phyloP scores from a whole-genome alignment of 1,284 basidiomycete genomes.

The Psilocybe mexicana region DNA sequence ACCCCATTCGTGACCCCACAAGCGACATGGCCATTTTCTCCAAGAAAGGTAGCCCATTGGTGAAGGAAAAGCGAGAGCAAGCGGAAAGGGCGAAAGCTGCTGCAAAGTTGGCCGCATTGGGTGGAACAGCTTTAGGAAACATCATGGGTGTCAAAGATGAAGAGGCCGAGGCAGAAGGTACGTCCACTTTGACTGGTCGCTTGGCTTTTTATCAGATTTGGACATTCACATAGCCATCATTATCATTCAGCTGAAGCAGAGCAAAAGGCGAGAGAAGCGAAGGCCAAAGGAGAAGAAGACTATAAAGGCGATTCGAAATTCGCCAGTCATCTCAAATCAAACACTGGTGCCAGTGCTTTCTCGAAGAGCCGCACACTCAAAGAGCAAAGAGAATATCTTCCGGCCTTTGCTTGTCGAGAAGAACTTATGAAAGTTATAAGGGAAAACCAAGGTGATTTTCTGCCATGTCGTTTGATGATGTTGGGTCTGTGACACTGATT shows the following conservation, averaged over 20 bases:
- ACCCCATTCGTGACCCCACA: slow-evolving; percentile 91
- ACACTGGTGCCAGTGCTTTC: slow-evolving; percentile 81
- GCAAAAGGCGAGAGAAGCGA: slow-evolving; percentile 51
- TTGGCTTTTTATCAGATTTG: slow-evolving; percentile 47
- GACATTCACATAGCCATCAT: slow-evolving; percentile 71
- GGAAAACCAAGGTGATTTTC: slow-evolving; percentile 86
- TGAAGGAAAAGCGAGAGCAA: slow-evolving; percentile 94
- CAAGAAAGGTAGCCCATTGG: slow-evolving; percentile 92
- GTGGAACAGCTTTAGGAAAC: slow-evolving; percentile 93
- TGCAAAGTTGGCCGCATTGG: slow-evolving; percentile 90
- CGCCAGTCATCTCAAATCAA: slow-evolving; percentile 84
- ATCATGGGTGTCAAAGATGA: slow-evolving; percentile 98
- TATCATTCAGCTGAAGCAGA: slow-evolving; percentile 61
- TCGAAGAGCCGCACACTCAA: slow-evolving; percentile 84
- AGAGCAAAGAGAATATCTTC: slow-evolving; percentile 95
- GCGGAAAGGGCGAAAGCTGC: slow-evolving; percentile 95
- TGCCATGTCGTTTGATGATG: background rate
- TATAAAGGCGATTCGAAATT: slow-evolving; percentile 97
- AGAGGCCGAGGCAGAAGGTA: slow-evolving; percentile 84
- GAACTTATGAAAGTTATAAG: slow-evolving; percentile 88
- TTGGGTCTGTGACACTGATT: background rate
- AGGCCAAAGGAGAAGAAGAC: slow-evolving; percentile 63
- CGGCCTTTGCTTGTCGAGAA: slow-evolving; percentile 97
- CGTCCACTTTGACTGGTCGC: slow-evolving; percentile 34
- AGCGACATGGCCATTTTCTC: slow-evolving; percentile 96